Base-by-base conservation (phyloP, 2,329 filamentous ascomycete genomes). In the Diplocarpon mali region DNA sequence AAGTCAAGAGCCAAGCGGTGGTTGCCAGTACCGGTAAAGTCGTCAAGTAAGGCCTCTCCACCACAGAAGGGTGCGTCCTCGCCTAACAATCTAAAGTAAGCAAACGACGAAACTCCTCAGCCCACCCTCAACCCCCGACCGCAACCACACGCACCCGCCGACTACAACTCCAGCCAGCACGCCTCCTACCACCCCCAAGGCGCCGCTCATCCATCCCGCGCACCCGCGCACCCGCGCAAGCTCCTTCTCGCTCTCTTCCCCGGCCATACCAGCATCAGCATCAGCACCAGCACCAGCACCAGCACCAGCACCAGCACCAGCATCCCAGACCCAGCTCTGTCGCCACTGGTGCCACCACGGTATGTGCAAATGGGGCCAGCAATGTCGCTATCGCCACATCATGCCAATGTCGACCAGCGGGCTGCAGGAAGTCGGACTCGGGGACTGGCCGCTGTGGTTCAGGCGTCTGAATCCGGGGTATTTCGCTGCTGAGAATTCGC, bases 261-360 rank as follows among this genome's bases (percentile, higher is more conserved):
- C 20, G 20, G 20, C 20, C 20, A 24, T 7, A 24, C 20, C 20
- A 24, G 20, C 7, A 24, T 24, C 20, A 24, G 20, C n/a, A n/a
- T n/a, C n/a, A n/a, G n/a, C n/a, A 36, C 41, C n/a, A n/a, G n/a
- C n/a, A n/a, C 5, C 15, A 38, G 48, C 39, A 24, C 29, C 50
- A 52, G 31, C 35, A 24, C 7, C 20, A 24, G 20, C n/a, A 31
- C 35, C n/a, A 27, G 28, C 17, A 2, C 12, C 20, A 13, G 10
- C 8, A 34, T 16, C 37, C 5, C 15, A 38, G 48, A 41, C 29
- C 29, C 50, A 52, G 31, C 35, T 51, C 38, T 73, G 72, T 57
- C 64, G 66, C 11, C 62, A 69, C 56, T 76, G 70, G 70, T 72
- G 70, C 56, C 62, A 64, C 41, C 60, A 66, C 34, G 71, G 71